Base-by-base conservation (phyloP, 768 basidiomycete genomes). In the Pholiota microspora region DNA sequence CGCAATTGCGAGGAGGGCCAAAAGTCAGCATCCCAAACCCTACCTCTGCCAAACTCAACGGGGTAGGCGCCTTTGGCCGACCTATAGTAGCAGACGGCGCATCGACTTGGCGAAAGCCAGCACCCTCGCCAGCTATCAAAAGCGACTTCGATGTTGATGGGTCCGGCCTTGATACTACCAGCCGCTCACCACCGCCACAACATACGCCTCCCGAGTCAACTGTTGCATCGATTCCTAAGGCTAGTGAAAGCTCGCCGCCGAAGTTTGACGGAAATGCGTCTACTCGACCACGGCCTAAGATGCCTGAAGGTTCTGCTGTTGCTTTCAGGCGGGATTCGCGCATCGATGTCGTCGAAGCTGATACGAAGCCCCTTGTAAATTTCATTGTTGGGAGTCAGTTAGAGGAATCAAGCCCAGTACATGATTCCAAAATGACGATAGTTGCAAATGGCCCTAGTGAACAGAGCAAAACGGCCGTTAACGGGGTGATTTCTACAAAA, bases 341-440 rank as follows among this genome's bases (percentile, higher is more conserved):
- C 28, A 76, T 83, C 32, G 81, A 84, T 52, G 67, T 69, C 13
- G 74, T 78, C 28, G 75, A 73, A 53, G 71, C 71, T 32, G 79
- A 83, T 60, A 60, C 76, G 3, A 79, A 76, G 51, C 65, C 75
- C 13, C 59, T 75, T 8, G 87, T 92, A 54, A 84, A 81, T 58
- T 94, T 94, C 71, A 89, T 85, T 45, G 88, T 93, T 42, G 80
- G 74, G 52, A 92, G 90, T 63, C 92, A 93, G 68, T 64, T 93
- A 50, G 89, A 91, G 40, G 77, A 75, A 46, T 36, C 32, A 18
- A 52, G 28, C n/a, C 18, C 46, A 18, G 44, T 38, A 18, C n/a
- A n/a, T n/a, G n/a, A n/a, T n/a, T n/a, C 50, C 34, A 24, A 25
- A 13, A 36, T 34, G 2, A 25, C 24, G 44, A 45, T 31, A 27